Conservation (phyloP, 306 rosid genomes). For the Lablab purpureus region DNA sequence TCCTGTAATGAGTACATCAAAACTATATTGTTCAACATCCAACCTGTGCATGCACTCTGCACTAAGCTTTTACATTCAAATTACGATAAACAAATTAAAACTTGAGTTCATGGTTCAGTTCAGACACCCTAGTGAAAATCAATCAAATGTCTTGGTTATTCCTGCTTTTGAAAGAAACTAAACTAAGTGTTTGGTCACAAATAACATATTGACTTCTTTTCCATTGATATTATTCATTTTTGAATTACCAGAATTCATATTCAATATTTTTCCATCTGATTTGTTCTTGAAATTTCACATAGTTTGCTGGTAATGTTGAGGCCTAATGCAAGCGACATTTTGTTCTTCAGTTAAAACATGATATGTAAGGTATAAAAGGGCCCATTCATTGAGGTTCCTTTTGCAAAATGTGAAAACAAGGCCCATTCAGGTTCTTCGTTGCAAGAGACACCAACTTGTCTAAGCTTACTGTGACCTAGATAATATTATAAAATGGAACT, state of each 20-base stretch:
- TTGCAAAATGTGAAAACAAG: too few relatives aligned
- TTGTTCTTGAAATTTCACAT: background rate
- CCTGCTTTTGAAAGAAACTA: background rate
- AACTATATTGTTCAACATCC: constrained; percentile 17
- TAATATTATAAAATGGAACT: too few relatives aligned
- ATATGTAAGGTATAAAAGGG: background rate
- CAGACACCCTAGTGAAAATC: constrained; percentile 7
- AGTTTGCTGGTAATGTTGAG: background rate
- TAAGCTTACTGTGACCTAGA: too few relatives aligned
- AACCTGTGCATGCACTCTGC: constrained; percentile 20
- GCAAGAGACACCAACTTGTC: too few relatives aligned
- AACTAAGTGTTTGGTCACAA: background rate
- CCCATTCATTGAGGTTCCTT: too few relatives aligned
- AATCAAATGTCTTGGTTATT: constrained; percentile 20
- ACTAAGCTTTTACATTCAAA: background rate
- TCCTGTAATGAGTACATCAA: constrained; percentile 38
- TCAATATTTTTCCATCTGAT: constrained; percentile 11
- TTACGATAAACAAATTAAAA: constrained; percentile 14
- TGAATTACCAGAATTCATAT: background rate
- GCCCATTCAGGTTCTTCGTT: too few relatives aligned
- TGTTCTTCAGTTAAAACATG: background rate
- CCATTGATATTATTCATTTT: background rate
- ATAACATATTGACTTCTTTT: background rate
- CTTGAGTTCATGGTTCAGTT: constrained; percentile 6
- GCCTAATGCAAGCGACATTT: background rate